phyloP scores from a whole-genome alignment of 129 eudicot genomes.

The Lactuca sativa region DNA sequence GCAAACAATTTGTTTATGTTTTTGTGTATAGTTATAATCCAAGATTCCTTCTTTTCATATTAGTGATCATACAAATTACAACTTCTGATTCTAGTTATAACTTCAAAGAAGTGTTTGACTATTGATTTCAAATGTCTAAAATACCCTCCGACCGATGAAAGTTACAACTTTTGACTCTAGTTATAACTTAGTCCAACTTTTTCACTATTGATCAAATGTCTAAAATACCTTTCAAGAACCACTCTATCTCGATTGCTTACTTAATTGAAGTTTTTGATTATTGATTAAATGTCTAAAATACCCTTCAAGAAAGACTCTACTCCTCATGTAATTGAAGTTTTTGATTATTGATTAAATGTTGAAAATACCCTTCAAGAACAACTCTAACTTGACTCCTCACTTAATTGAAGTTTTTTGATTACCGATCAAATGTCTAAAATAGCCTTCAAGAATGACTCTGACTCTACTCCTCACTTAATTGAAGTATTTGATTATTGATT shows the following conservation, averaged over 20 bases:
- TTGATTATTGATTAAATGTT: neutral
- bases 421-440: no score
- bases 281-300: neutral
- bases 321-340: neutral
- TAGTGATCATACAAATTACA: neutral
- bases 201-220: no score
- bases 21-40: constrained; percentile 4
- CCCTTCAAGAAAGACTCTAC: constrained; percentile 11
- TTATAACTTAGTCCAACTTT: no score
- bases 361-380: constrained; percentile 15
- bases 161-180: no score
- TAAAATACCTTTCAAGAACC: no score
- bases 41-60: constrained; percentile 6
- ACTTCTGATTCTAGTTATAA: constrained; percentile 5
- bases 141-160: neutral
- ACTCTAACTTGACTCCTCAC: neutral
- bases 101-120: neutral
- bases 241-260: no score
- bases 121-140: neutral
- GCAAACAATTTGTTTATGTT: neutral
- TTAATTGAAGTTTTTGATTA: neutral
- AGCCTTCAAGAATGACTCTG: no score
- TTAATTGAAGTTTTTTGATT: no score
- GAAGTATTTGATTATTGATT: neutral
- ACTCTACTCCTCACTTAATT: no score